Conservation (phyloP, 2,329 filamentous ascomycete genomes). For the Alternaria infectoria region DNA sequence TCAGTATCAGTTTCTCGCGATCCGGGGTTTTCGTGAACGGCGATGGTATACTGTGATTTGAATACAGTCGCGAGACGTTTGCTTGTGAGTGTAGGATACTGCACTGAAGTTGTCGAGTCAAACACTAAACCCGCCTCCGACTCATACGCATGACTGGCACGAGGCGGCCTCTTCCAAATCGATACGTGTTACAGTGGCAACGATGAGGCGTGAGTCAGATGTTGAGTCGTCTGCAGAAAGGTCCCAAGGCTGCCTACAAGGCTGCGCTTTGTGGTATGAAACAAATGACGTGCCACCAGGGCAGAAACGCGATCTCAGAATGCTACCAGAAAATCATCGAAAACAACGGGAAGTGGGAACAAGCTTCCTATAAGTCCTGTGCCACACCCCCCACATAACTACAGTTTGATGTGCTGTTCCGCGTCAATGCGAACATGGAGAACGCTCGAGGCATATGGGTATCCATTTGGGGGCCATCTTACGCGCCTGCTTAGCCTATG, state of each 20-base stretch:
- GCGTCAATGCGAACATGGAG: constrained; percentile 14
- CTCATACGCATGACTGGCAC: constrained; percentile 7
- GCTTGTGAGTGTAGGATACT: background rate
- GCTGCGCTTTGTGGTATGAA: constrained; percentile 16
- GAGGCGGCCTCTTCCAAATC: constrained; percentile 6
- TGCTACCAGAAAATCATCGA: background rate
- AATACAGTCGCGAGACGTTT: background rate
- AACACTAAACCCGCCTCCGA: background rate
- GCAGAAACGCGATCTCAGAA: background rate
- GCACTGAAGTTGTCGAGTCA: background rate
- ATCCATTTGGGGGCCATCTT: constrained; percentile 14
- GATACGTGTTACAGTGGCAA: constrained; percentile 12
- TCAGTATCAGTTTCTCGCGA: background rate
- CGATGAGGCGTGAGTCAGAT: constrained; percentile 16
- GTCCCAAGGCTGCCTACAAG: constrained; percentile 19
- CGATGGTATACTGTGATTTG: background rate
- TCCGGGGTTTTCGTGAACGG: background rate
- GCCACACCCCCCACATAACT: constrained; percentile 1
- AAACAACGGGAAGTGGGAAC: background rate
- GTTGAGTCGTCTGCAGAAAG: background rate
- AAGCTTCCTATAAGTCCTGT: constrained; percentile 13
- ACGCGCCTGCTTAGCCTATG: constrained; percentile 14
- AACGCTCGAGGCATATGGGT: background rate
- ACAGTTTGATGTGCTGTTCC: constrained; percentile 15
- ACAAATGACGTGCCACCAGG: constrained; percentile 2